Evolutionary conservation across 1,139 yeast species (phyloP).

Genomic region (Diutina scorzettiae): DNA sequence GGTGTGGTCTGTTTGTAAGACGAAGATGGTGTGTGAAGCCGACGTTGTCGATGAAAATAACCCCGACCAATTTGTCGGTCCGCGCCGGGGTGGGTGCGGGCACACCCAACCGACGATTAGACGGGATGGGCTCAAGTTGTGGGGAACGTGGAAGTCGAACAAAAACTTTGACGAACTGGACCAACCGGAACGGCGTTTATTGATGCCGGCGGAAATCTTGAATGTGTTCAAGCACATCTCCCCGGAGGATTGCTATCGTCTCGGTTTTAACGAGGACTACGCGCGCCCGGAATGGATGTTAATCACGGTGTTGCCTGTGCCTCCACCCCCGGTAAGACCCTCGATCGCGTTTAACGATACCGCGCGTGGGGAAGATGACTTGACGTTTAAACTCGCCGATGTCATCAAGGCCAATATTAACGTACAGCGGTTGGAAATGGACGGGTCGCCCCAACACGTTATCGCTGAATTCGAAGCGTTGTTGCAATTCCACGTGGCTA

Average conservation of each 20-base stretch:
- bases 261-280: constrained; percentile 91
- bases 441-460: constrained; percentile 98
- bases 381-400: constrained; percentile 95
- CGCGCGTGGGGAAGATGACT: constrained; percentile 99
- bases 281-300: constrained; percentile 99
- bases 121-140: constrained; percentile 86
- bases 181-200: constrained; percentile 84
- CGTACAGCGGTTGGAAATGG: constrained; percentile 92
- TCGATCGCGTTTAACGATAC: constrained; percentile 96
- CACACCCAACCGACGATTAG: constrained; percentile 93
- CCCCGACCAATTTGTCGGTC: constrained; percentile 38
- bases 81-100: constrained; percentile 95
- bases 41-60: constrained; percentile 40
- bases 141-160: constrained; percentile 96
- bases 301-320: constrained; percentile 95
- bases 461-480: constrained; percentile 92
- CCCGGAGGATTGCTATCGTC: constrained; percentile 63
- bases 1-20: constrained; percentile 85
- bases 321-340: constrained; percentile 99
- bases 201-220: constrained; percentile 80
- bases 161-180: constrained; percentile 69
- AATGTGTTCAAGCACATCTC: constrained; percentile 89
- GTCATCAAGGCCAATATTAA: constrained; percentile 91
- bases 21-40: constrained; percentile 92
- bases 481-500: constrained; percentile 96